Evolutionary conservation across 2,329 filamentous ascomycete genomes (phyloP), one percentile per base, ranked within the genome.

Genomic region (Intubia oerlemansii): DNA sequence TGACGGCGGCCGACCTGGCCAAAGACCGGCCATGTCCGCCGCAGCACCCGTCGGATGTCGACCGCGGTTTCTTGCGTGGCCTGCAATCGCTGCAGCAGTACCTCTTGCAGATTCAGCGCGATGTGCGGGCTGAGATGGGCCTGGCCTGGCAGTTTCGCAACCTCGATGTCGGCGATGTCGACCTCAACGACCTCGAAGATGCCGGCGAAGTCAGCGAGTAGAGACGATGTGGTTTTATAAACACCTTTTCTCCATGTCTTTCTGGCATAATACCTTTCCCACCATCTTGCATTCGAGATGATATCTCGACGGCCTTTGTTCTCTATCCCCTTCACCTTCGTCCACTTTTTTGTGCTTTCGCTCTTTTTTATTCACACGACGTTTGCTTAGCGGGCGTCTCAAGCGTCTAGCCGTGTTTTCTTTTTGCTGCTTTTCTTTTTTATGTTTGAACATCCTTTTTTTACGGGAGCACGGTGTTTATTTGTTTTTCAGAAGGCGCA

Each of bases 11-110:
- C 38, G 82, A 92, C 42, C 51, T 70, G 9, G 58, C 67, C 34
- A 36, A 51, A 54, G 29, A 58, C 62, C 62, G 61, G 41, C 54
- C 62, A 5, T 93, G 85, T 41, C 88, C 88, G 10, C 88, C 88
- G 5, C 63, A 68, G 34, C 68, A 90, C 44, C 79, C 80, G 0
- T 55, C 74, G 20, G 73, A 80, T 34, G 72, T 91, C 6, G 88
- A 98, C 40, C 66, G 72, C 17, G 88, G 88, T 1, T 98, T 95
- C 43, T 56, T 98, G 23, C 73, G 84, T 32, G 88, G 88, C 1
- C 51, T 98, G 33, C 61, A 73, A 29, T 80, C 72, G 4, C 53
- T 98, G 39, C 65, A 70, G 32, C 66, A 70, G 44, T 95, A 93
- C 47, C 91, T 98, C 42, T 61, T 84, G 41, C 67, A 71, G 32